Percentiles rank a stretch among this genome's conserved stretches.
Evolutionary conservation across 768 basidiomycete genomes (phyloP).

Genomic region (Pleurotus salmoneostramineus): DNA sequence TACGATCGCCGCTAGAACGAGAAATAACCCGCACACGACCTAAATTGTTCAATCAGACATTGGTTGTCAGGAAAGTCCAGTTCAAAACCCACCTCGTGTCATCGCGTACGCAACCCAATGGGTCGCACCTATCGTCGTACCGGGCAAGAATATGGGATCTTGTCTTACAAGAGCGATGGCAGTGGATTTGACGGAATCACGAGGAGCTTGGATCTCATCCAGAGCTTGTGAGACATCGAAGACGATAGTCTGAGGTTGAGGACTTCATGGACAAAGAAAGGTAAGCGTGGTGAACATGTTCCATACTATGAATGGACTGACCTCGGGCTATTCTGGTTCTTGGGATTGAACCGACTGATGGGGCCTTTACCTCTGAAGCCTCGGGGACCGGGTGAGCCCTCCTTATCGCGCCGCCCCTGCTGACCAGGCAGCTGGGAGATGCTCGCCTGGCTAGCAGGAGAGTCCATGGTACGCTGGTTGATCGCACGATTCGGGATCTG

Average conservation of each 20-base stretch:
- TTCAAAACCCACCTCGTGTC: slow-evolving; percentile 58
- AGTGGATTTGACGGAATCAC: slow-evolving; percentile 81
- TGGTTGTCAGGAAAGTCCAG: background rate
- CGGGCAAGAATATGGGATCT: slow-evolving; percentile 78
- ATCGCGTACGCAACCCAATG: slow-evolving; percentile 94
- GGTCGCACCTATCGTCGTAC: slow-evolving; percentile 85
- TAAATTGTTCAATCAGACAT: slow-evolving; percentile 14
- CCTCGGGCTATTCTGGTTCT: slow-evolving; percentile 56
- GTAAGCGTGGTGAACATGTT: no score
- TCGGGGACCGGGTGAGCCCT: slow-evolving; percentile 65
- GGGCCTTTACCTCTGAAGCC: slow-evolving; percentile 29
- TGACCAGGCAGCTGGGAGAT: slow-evolving; percentile 17
- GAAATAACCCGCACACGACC: slow-evolving; percentile 87
- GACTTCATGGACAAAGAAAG: slow-evolving; percentile 27
- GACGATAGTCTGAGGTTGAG: slow-evolving; percentile 63
- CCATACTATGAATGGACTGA: slow-evolving; percentile 19
- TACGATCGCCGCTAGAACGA: slow-evolving; percentile 83
- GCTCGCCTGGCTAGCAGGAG: slow-evolving; percentile 42
- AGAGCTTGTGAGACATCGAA: slow-evolving; percentile 73
- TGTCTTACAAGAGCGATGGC: slow-evolving; percentile 88
- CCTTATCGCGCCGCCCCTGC: slow-evolving; percentile 55
- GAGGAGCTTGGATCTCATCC: slow-evolving; percentile 71
- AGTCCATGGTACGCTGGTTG: slow-evolving; percentile 48
- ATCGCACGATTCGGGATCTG: slow-evolving; percentile 21
- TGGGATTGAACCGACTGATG: slow-evolving; percentile 35